Evolutionary conservation across 2,329 filamentous ascomycete species (phyloP), one percentile per base, ranked within the genome.

Genomic region (Daldinia eschscholtzii): DNA sequence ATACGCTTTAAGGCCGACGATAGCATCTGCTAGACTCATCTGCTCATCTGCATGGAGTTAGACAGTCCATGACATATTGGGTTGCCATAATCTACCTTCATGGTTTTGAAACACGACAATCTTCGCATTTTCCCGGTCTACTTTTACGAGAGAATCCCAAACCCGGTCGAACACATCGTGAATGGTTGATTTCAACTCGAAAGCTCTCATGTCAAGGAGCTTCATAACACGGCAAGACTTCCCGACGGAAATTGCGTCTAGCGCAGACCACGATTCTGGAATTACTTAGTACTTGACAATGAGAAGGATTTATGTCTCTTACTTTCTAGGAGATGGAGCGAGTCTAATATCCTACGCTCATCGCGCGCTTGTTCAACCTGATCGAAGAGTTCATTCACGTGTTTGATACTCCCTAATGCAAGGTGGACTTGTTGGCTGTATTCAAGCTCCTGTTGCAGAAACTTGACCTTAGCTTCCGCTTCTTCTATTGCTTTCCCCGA

Each of bases 121-220:
- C 52, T 80, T 84, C 7, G 83, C 82, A 7, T 82, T 80, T 23
- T 87, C 82, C 0, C 83, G 79, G 74, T 95, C 88, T 18, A 94
- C 80, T 1, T 84, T 80, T 12, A 97, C 82, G 48, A 95, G 82
- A 0, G 85, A 82, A 65, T 87, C 87, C 93, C 94, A 98, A n/a
- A 90, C 86, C 61, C 85, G 83, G 48, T 88, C 86, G 42, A 96
- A 86, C 7, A 88, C 87, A 44, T 91, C 87, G 64, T 89, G 86
- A 23, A 96, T 86, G 20, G 87, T 84, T 1, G 86, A 85, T 69
- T 90, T 90, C 64, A 97, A 82, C 74, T 90, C 88, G 28, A 88
- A 88, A 1, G 88, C 86, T 70, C 91, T 87, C 50, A 88, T 80
- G 68, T 90, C 85, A 3, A 97, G 81, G 26, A 97, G 81, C 62